A percentile compares a stretch with the other conserved stretches of the same genome.
Conservation (phyloP, 2,329 filamentous ascomycete genomes). For the Colletotrichum aenigma region DNA sequence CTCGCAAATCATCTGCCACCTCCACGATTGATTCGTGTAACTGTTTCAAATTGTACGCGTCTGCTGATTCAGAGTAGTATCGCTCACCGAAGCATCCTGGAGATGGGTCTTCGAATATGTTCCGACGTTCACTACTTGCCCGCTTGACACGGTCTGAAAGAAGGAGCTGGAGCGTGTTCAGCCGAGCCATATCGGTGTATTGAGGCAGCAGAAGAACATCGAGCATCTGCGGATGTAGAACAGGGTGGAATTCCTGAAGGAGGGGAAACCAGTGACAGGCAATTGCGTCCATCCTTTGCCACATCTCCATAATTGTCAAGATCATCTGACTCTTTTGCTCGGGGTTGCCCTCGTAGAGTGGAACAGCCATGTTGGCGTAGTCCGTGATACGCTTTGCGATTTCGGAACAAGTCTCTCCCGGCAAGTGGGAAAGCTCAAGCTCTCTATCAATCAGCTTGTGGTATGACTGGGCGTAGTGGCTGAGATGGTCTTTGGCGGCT, state of each 20-base stretch:
- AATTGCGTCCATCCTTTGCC: slow-evolving; percentile 59
- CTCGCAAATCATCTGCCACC: slow-evolving; percentile 17
- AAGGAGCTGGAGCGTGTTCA: slow-evolving; percentile 41
- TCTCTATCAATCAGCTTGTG: slow-evolving; percentile 23
- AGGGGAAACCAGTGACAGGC: slow-evolving; percentile 48
- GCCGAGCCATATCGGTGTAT: slow-evolving; percentile 50
- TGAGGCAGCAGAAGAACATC: slow-evolving; percentile 58
- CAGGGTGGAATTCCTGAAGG: slow-evolving; percentile 54
- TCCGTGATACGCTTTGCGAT: slow-evolving; percentile 35
- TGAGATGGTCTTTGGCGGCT: slow-evolving; percentile 15
- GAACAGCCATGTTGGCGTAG: slow-evolving; percentile 36
- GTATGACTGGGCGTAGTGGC: slow-evolving; percentile 21
- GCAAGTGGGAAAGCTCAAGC: not conserved
- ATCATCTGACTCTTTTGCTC: slow-evolving; percentile 57
- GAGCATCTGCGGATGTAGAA: slow-evolving; percentile 53
- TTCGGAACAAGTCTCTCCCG: slow-evolving; percentile 14
- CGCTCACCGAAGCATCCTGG: slow-evolving; percentile 31
- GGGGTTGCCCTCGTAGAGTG: slow-evolving; percentile 45
- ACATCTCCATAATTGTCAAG: slow-evolving; percentile 60
- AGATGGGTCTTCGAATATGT: slow-evolving; percentile 51
- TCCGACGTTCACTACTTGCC: slow-evolving; percentile 26
- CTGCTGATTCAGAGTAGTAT: slow-evolving; percentile 26
- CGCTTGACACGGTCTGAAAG: slow-evolving; percentile 39
- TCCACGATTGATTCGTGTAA: slow-evolving; percentile 28
- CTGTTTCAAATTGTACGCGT: slow-evolving; percentile 9